A percentile compares a stretch with the other conserved stretches of the same genome.
Conservation (phyloP, 2,329 filamentous ascomycete species). For the Calcarisporium arbuscula region DNA sequence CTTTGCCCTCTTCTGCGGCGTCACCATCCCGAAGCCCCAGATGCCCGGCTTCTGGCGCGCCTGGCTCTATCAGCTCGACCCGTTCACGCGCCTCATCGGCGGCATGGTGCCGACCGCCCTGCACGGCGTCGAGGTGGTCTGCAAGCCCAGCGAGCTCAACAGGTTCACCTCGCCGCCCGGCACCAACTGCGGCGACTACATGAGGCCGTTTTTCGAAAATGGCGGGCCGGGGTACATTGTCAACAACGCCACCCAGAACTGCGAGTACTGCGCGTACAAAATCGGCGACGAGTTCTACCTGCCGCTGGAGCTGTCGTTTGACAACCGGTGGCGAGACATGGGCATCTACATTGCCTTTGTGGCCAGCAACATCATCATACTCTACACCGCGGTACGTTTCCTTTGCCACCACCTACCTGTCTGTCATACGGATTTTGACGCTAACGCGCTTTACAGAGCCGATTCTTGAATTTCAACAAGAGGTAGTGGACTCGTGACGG, state of each 20-base stretch:
- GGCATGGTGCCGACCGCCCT: conserved; percentile 76
- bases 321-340: conserved; percentile 71
- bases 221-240: conserved; percentile 69
- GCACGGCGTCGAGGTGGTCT: conserved; percentile 57
- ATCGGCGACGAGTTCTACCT: conserved; percentile 75
- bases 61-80: conserved; percentile 79
- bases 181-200: conserved; percentile 69
- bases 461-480: conserved; percentile 49
- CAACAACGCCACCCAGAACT: conserved; percentile 57
- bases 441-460: conserved; percentile 27
- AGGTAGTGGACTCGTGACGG: conserved; percentile 27
- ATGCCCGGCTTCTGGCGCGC: conserved; percentile 74
- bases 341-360: conserved; percentile 75
- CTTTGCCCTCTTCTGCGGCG: conserved; percentile 82
- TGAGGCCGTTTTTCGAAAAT: conserved; percentile 59
- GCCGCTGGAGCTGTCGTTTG: conserved; percentile 59
- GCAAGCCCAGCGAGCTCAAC: conserved; percentile 56
- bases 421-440: background rate
- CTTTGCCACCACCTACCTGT: background rate
- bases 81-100: conserved; percentile 74
- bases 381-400: conserved; percentile 45
- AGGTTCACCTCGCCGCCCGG: conserved; percentile 59
- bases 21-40: conserved; percentile 70
- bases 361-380: conserved; percentile 65
- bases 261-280: conserved; percentile 76